phyloP scores from a whole-genome alignment of 1,284 basidiomycete species.

The Coniferiporia weirii region DNA sequence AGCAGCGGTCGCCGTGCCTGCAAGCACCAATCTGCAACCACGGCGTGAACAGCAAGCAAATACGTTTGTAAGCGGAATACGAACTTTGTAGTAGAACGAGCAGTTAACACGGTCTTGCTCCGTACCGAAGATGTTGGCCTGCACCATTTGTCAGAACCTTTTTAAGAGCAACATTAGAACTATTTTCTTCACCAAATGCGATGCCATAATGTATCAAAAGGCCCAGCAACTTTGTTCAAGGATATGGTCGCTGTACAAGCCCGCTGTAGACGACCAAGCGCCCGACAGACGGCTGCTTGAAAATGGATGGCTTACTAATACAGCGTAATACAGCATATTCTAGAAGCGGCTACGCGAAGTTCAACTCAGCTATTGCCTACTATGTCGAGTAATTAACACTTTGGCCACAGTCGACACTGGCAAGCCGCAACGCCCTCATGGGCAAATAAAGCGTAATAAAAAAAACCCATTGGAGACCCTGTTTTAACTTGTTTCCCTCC shows the following conservation, averaged over 20 bases:
- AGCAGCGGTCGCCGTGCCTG: slow-evolving; percentile 93
- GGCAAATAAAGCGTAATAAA: no score
- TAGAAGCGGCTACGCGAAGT: no score
- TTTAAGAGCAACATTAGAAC: neutral
- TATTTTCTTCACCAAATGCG: slow-evolving; percentile 47
- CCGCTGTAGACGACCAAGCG: neutral
- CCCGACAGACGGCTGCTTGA: no score
- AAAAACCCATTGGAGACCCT: no score
- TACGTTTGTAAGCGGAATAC: slow-evolving; percentile 22
- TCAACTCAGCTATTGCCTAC: no score
- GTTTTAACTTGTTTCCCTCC: no score
- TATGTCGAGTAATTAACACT: no score
- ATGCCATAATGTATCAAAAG: slow-evolving; percentile 42
- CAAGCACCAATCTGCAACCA: slow-evolving; percentile 81
- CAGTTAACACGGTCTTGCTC: slow-evolving; percentile 94
- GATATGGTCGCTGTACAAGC: neutral
- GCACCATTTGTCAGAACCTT: neutral
- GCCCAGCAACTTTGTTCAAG: neutral
- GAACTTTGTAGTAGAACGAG: slow-evolving; percentile 91
- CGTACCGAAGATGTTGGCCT: slow-evolving; percentile 85
- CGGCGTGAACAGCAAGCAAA: slow-evolving; percentile 15
- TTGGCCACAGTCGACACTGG: no score
- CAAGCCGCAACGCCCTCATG: no score
- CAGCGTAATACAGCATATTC: no score
- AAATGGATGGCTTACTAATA: no score